Evolutionary conservation across 2,329 filamentous ascomycete species (phyloP).

Genomic region (Lasiodiplodia citricola): DNA sequence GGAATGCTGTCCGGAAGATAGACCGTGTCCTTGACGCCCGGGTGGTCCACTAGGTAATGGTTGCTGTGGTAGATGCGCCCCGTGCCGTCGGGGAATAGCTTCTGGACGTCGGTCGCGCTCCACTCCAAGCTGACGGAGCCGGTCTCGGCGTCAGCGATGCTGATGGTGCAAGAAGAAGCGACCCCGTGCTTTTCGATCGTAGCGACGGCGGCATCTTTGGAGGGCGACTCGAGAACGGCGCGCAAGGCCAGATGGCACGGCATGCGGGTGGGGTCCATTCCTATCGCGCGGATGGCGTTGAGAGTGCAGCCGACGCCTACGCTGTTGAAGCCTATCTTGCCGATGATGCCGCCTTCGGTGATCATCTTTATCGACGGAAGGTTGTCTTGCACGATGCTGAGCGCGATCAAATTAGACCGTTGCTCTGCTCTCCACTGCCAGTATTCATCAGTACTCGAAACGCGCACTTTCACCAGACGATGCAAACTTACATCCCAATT

Average conservation of each 20-base stretch:
- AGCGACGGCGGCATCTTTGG: conserved; percentile 53
- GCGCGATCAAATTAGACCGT: conserved; percentile 55
- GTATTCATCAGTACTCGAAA: not conserved
- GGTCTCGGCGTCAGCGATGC: conserved; percentile 54
- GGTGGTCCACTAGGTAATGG: conserved; percentile 48
- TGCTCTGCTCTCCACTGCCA: conserved; percentile 58
- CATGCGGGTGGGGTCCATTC: conserved; percentile 57
- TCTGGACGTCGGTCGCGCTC: conserved; percentile 22
- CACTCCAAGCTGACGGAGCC: conserved; percentile 58
- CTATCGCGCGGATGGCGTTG: conserved; percentile 66
- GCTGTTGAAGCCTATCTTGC: conserved; percentile 69
- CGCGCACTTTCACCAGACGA: not conserved
- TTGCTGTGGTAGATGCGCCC: conserved; percentile 45
- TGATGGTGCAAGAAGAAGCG: conserved; percentile 60
- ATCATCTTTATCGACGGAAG: conserved; percentile 61
- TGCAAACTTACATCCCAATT: conserved; percentile 60
- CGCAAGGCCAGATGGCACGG: conserved; percentile 68
- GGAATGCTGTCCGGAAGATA: conserved; percentile 50
- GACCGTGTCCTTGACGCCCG: conserved; percentile 46
- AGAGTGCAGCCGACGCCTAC: conserved; percentile 63
- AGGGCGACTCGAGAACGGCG: conserved; percentile 58
- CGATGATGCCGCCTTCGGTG: conserved; percentile 66
- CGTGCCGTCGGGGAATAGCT: conserved; percentile 40
- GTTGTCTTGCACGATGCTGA: conserved; percentile 50
- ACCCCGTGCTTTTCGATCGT: conserved; percentile 55